phyloP scores from a whole-genome alignment of 2,329 filamentous ascomycete genomes.

The Pestalotiopsis sp. region DNA sequence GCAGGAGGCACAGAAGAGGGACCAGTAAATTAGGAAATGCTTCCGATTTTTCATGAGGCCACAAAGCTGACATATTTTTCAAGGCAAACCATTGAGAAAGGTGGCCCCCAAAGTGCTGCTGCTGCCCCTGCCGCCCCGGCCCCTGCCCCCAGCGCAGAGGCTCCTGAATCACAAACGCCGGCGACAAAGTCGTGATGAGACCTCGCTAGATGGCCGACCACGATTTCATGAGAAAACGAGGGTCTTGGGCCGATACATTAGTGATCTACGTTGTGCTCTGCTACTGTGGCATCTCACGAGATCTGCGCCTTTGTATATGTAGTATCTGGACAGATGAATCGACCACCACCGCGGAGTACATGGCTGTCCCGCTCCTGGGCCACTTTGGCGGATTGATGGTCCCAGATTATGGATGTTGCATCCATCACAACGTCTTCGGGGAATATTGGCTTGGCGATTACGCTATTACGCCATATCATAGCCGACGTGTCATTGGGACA shows the following conservation, averaged over 20 bases:
- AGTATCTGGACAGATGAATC: too few species aligned
- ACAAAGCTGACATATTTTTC: background rate
- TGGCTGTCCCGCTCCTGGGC: too few species aligned
- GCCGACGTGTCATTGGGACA: too few species aligned
- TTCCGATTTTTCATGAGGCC: background rate
- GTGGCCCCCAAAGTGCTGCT: background rate
- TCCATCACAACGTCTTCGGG: too few species aligned
- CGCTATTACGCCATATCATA: too few species aligned
- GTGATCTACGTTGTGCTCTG: too few species aligned
- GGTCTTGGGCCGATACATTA: background rate
- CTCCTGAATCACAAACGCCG: background rate
- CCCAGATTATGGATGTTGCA: too few species aligned
- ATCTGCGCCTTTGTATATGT: too few species aligned
- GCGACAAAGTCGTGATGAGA: background rate
- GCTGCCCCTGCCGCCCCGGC: background rate
- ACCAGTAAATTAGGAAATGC: background rate
- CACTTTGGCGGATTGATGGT: too few species aligned
- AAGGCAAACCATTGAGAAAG: background rate
- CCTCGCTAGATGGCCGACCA: background rate
- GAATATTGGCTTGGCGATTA: too few species aligned
- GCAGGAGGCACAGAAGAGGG: slow-evolving; percentile 1
- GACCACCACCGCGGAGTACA: too few species aligned
- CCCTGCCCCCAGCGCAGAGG: background rate
- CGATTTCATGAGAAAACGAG: background rate
- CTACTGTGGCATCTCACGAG: too few species aligned